Evolutionary conservation across 1,284 basidiomycete species (phyloP), one percentile per base, ranked within the genome.

Genomic region (Trametes polyzona): DNA sequence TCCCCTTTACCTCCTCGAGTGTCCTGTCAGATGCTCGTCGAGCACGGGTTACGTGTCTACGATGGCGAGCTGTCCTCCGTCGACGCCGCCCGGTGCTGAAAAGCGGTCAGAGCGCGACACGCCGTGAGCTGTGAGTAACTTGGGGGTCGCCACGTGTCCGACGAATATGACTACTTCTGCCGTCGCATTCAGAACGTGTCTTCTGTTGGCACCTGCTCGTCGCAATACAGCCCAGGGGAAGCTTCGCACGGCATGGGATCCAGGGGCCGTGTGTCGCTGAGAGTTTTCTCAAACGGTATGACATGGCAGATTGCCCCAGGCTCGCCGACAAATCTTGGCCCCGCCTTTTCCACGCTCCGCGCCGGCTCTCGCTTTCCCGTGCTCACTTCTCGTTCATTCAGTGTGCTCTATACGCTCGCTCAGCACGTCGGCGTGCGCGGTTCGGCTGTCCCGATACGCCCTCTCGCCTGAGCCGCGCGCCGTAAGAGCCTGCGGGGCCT

Each of bases 101-200:
- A 49, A 42, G 57, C 51, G 46, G 44, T 47, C 52, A 51, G 32
- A 46, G 27, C 49, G 50, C 48, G 61, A 63, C 61, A 54, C 33
- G 58, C 42, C 50, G 51, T 55, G 55, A 63, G 49, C 50, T 57
- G 52, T 47, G 40, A 52, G 61, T 33, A 37, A 52, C 43, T 17
- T 29, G 54, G 50, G n/a, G 61, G 48, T 55, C 29, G 52, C 52
- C 61, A 63, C 61, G 61, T 63, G 57, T 52, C 57, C 52, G n/a
- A n/a, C n/a, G 52, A 52, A 59, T 54, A 58, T 59, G 55, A 50
- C 55, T 57, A 51, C 57, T 58, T 62, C 57, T 55, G 57, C 60
- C 47, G 57, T 50, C 47, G 52, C 26, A 39, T 51, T 41, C 33
- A 55, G 55, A 36, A 46, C 36, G 37, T 21, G 52, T 23, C 29